Percentiles rank a stretch among this genome's conserved stretches.
These are phyloP conservation scores for Cladorrhinum sp. DNA, from an alignment of 2,329 filamentous ascomycete genomes.

Conservation along the genomic window DNA sequence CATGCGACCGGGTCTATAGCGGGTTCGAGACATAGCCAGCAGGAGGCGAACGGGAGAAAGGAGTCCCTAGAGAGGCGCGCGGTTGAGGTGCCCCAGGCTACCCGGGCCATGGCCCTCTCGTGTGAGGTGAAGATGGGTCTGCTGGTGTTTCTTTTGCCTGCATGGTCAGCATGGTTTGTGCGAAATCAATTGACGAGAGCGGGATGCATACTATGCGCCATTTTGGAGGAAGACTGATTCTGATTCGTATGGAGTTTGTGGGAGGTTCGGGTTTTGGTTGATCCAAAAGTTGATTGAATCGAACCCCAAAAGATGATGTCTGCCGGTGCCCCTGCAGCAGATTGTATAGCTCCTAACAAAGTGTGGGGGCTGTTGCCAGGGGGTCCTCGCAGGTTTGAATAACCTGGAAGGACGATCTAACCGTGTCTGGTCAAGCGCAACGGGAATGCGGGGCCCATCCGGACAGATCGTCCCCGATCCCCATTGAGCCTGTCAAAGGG, in stretches of 20 bases:
- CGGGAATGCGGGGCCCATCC: neutral
- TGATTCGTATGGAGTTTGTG: neutral
- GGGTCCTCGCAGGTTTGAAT: neutral
- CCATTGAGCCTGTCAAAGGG: neutral
- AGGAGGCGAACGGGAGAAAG: conserved; percentile 87
- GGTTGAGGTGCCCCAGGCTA: conserved; percentile 75
- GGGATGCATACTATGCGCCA: conserved; percentile 45
- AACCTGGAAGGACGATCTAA: neutral
- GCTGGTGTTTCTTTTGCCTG: conserved; percentile 84
- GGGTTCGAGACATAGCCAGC: conserved; percentile 78
- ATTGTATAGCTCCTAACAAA: neutral
- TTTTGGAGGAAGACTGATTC: conserved; percentile 22
- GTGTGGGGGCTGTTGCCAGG: neutral
- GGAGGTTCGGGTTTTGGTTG: neutral
- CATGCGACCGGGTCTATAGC: conserved; percentile 83
- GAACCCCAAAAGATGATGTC: neutral
- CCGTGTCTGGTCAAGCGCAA: neutral
- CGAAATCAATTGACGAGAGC: neutral
- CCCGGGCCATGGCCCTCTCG: conserved; percentile 78
- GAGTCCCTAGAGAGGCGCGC: conserved; percentile 87
- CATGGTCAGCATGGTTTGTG: conserved; percentile 15
- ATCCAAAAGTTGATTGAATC: conserved; percentile 1
- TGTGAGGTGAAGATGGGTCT: conserved; percentile 91
- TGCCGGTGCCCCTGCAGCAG: neutral
- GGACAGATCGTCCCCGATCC: neutral